Percentiles rank a stretch among this genome's conserved stretches.
Conservation (phyloP, 1,139 yeast genomes). For the Suhomyces bribrorum region DNA sequence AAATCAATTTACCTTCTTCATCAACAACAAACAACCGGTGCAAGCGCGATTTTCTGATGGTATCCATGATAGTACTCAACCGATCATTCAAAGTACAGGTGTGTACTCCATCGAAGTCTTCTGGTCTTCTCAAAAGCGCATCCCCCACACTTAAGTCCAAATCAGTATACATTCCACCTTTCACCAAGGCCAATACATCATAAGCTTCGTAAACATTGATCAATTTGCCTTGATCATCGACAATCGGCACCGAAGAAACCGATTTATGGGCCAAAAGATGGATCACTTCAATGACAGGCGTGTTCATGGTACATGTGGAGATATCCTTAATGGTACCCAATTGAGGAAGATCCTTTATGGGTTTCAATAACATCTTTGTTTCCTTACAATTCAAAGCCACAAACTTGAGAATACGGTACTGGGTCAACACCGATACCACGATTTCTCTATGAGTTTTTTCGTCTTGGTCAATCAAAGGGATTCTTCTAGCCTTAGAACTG, state of each 20-base stretch:
- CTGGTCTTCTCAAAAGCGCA: constrained; percentile 90
- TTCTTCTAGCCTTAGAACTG: constrained; percentile 85
- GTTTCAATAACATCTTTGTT: constrained; percentile 78
- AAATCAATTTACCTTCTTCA: constrained; percentile 69
- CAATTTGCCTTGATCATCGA: constrained; percentile 73
- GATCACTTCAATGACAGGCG: constrained; percentile 94
- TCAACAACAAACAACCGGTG: constrained; percentile 94
- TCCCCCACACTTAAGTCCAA: constrained; percentile 92
- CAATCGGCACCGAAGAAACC: constrained; percentile 90
- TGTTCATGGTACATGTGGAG: constrained; percentile 82
- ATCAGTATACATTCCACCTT: constrained; percentile 93
- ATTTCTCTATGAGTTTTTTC: constrained; percentile 91
- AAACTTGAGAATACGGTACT: constrained; percentile 92
- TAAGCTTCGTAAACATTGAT: constrained; percentile 95
- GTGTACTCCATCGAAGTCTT: constrained; percentile 97
- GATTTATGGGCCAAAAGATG: constrained; percentile 75
- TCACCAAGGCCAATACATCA: constrained; percentile 87
- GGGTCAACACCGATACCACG: constrained; percentile 93
- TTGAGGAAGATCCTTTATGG: constrained; percentile 63
- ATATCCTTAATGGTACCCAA: constrained; percentile 63
- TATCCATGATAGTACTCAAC: constrained; percentile 88
- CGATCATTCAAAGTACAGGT: constrained; percentile 90
- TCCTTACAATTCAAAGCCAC: constrained; percentile 96
- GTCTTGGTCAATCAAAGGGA: constrained; percentile 92
- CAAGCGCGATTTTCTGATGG: constrained; percentile 85